phyloP scores from a whole-genome alignment of 2,329 filamentous ascomycete genomes.

The Clonostachys sp. region DNA sequence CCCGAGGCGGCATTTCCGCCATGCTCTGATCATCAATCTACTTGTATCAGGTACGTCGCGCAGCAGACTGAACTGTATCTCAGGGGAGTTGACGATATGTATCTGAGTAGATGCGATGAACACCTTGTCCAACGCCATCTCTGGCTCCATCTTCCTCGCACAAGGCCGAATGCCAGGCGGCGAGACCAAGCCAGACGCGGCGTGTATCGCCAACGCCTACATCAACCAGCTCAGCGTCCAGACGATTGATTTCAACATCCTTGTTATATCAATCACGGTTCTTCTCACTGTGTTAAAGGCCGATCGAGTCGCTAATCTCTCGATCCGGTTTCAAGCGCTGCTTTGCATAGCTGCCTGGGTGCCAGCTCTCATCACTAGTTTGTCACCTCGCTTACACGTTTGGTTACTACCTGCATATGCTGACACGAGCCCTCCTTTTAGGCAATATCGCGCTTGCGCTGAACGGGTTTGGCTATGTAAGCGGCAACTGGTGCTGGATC shows the following conservation, averaged over 20 bases:
- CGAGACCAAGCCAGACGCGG: conserved; percentile 10
- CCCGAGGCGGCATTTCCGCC: conserved; percentile 6
- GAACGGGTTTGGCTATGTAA: conserved; percentile 21
- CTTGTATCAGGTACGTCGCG: conserved; percentile 5
- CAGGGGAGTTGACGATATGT: no score
- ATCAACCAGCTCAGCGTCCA: conserved; percentile 39
- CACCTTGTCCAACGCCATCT: conserved; percentile 33
- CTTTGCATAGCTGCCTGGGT: conserved; percentile 33
- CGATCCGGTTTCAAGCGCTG: conserved; percentile 16
- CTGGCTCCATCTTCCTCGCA: conserved; percentile 26
- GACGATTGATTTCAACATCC: conserved; percentile 33
- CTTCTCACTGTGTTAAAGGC: conserved; percentile 29
- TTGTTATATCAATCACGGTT: conserved; percentile 36
- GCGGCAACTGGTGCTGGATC: conserved; percentile 42
- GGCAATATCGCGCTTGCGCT: conserved; percentile 3
- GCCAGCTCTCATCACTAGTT: conserved; percentile 28
- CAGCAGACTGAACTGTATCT: background rate
- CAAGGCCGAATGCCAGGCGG: conserved; percentile 11
- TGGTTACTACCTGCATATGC: background rate
- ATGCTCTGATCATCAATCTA: conserved; percentile 8
- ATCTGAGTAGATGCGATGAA: conserved; percentile 29
- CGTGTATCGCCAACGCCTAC: conserved; percentile 36
- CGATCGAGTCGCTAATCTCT: conserved; percentile 21
- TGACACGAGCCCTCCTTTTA: background rate
- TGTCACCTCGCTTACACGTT: background rate